A percentile compares a stretch with the other conserved stretches of the same genome.
phyloP scores from a whole-genome alignment of 306 rosid species.

The Prunus padus region DNA sequence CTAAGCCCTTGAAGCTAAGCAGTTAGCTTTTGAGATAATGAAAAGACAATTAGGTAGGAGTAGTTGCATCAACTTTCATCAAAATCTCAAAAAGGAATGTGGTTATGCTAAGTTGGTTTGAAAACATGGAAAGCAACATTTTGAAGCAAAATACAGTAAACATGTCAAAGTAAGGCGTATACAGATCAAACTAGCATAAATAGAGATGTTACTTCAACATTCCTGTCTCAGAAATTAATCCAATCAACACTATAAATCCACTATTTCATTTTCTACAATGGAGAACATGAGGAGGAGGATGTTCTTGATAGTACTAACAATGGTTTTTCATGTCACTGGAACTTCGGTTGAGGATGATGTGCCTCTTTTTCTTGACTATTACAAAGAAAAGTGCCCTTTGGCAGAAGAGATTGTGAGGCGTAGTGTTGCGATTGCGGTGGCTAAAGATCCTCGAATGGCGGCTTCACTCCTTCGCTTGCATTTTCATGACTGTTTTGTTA shows the following conservation, averaged over 20 bases:
- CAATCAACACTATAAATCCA: too few species aligned
- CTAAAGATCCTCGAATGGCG: constrained; percentile 78
- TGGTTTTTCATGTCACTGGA: constrained; percentile 27
- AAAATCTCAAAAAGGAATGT: constrained; percentile 26
- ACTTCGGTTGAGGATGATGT: constrained; percentile 20
- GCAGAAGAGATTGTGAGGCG: constrained; percentile 71
- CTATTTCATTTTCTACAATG: constrained; percentile 35
- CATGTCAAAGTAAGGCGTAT: constrained; percentile 15
- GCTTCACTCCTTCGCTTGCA: constrained; percentile 89
- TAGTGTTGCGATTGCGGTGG: constrained; percentile 48
- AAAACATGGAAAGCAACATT: constrained; percentile 31
- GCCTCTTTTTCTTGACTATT: constrained; percentile 53
- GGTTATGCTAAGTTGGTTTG: constrained; percentile 45
- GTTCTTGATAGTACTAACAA: constrained; percentile 12
- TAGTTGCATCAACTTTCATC: constrained; percentile 67
- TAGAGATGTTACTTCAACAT: background rate
- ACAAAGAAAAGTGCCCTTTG: constrained; percentile 67
- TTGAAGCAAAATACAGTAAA: constrained; percentile 23
- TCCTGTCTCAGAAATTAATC: background rate
- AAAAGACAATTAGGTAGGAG: constrained; percentile 40
- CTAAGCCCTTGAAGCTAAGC: background rate
- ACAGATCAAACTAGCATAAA: background rate
- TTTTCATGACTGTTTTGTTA: constrained; percentile 90
- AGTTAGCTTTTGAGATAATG: background rate
- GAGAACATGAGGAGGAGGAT: constrained; percentile 16